Percentiles rank a stretch among this genome's conserved stretches.
Evolutionary conservation across 75 land plant species (phyloP).

Genomic region (Selaginella moellendorffii): DNA sequence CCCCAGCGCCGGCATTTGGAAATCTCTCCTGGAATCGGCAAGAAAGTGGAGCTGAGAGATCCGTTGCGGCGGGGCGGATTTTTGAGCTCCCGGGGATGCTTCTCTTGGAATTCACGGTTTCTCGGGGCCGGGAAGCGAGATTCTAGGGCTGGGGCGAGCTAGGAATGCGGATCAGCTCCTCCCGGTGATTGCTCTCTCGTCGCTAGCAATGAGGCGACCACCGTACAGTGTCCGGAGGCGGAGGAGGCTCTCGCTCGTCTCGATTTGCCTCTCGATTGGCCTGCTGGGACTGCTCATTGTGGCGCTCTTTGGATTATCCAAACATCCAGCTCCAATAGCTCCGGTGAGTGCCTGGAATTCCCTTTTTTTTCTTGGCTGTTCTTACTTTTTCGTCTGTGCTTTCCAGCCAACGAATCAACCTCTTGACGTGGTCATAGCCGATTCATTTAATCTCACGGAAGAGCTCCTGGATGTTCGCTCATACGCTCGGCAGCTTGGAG

Average conservation of each 20-base stretch:
- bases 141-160: neutral
- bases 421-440: neutral
- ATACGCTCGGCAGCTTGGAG: slow-evolving; percentile 42
- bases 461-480: slow-evolving; percentile 12
- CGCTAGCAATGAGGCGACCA: slow-evolving; percentile 12
- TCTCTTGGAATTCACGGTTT: neutral
- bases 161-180: neutral
- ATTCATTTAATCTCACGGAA: slow-evolving; percentile 3
- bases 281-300: neutral
- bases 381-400: neutral
- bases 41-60: neutral
- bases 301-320: slow-evolving; percentile 9
- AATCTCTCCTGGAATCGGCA: neutral
- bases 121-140: no score
- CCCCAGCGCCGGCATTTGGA: neutral
- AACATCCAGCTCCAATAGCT: neutral
- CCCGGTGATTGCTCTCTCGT: no score
- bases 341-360: neutral
- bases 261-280: slow-evolving; percentile 5
- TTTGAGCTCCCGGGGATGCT: neutral
- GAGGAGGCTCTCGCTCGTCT: neutral
- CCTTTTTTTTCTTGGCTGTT: neutral
- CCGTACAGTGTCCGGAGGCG: neutral
- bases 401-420: slow-evolving; percentile 4
- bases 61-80: neutral